Base-by-base conservation (phyloP, 768 basidiomycete genomes). In the Mycena amicta region DNA sequence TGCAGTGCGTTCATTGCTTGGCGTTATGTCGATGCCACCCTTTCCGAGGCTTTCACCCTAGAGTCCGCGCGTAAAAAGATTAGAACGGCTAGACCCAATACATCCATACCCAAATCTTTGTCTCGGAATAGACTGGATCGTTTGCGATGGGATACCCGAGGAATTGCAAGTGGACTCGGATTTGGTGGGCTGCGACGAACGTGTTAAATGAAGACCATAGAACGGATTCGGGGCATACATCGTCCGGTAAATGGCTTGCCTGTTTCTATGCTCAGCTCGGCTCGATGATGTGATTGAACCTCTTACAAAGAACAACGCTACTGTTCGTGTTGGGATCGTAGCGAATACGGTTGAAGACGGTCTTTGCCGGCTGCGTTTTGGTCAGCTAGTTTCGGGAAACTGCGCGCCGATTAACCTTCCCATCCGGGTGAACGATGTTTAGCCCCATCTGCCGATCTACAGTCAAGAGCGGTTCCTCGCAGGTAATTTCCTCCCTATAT, bases 391-490 rank as follows among this genome's bases (percentile, higher is more conserved):
- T 43, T 30, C 22, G 25, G 15, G 25, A 52, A 51, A 56, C 16
- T 52, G 54, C 33, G 20, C n/a, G 18, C 50, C 27, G 13, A 5
- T 23, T 33, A 66, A 93, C 94, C 81, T 98, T 95, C 41, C 97
- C 97, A 56, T 95, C 87, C 0, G 95, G 93, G 68, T 97, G 93
- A 16, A 98, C 92, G 52, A 98, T 89, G 60, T 98, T 98, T 46
- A 99, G 74, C 3, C 97, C 97, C 88, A 98, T 95, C 70, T 98
- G 95, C 52, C 95, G 82, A 73, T 99, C 97, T 1, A 98, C 87
- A 0, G 94, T 95, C 56, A 99, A 72, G 5, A 99, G 74, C 1
- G 94, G 92, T 67, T 93, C 80, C 59, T 95, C 92, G 59, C 94
- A 94, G 0, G 81, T 71, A n/a, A 93, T 75, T 67, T 95, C 90